Evolutionary conservation across 306 rosid genomes (phyloP), one percentile per base, ranked within the genome.

Genomic region (Acacia melanoxylon): DNA sequence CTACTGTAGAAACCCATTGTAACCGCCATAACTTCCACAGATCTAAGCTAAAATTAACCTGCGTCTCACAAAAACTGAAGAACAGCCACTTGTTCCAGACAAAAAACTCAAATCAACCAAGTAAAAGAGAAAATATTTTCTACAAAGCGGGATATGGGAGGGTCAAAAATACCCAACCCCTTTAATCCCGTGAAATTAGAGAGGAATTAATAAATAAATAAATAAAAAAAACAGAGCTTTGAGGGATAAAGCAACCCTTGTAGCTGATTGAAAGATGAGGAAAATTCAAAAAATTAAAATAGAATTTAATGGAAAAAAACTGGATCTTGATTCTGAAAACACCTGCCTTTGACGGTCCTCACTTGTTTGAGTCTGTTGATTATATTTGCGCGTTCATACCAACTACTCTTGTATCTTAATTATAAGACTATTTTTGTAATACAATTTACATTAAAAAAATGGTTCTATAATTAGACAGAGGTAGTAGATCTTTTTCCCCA

Each of bases 311-410:
- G n/a, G 2, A 10, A 24, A 59, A 59, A 22, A 78, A 41, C 97
- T 89, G 97, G 99, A 93, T 93, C 98, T 89, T 96, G 94, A 87
- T 93, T 93, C 97, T 91, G 97, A 93, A 93, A 95, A 93, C 93
- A 93, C 97, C 98, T 93, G 96, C 82, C 92, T 82, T 92, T 87
- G 29, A 27, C 29, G 29, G 29, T 27, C 29, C 29, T 27, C 29
- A 27, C 29, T 27, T 27, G 29, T 27, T 27, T 27, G 29, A 27
- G 29, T 27, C 29, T 27, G 29, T 27, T 27, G 29, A 27, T 1
- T 1, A 27, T 27, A 27, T 27, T 27, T 27, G 29, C 29, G 29
- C 29, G 29, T 27, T 27, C 29, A 27, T 27, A 27, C 29, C 29
- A 27, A 27, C 29, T 27, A 27, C 29, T 27, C 29, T 27, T 27